Percentiles rank a stretch among this genome's conserved stretches.
Conservation (phyloP, 768 basidiomycete species). For the Boletus subparvulus region DNA sequence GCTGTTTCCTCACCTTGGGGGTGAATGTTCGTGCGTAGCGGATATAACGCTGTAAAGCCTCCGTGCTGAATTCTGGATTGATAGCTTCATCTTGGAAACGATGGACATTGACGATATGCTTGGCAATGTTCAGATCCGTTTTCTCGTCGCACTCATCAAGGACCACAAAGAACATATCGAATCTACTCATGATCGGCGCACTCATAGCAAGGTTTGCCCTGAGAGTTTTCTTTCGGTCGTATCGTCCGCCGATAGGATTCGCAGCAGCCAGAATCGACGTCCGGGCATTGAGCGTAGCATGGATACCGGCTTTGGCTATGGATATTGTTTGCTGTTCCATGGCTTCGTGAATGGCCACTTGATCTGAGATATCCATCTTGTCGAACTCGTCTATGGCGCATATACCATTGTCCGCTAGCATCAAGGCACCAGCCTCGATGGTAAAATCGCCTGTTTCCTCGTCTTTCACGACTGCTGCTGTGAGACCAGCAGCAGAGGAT, state of each 20-base stretch:
- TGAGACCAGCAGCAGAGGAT: conserved; percentile 97
- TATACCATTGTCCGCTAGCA: conserved; percentile 99
- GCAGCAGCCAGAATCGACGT: conserved; percentile 98
- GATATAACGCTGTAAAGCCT: conserved; percentile 94
- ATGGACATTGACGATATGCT: conserved; percentile 97
- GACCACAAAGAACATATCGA: conserved; percentile 97
- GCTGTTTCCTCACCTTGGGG: conserved; percentile 66
- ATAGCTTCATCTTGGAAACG: conserved; percentile 94
- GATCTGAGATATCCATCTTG: conserved; percentile 99
- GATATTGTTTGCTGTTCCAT: conserved; percentile 99
- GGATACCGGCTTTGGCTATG: conserved; percentile 98
- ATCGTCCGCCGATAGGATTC: conserved; percentile 95
- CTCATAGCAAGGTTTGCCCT: conserved; percentile 96
- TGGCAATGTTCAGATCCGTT: conserved; percentile 90
- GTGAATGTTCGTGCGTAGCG: conserved; percentile 96
- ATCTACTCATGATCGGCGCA: conserved; percentile 98
- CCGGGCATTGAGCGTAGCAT: conserved; percentile 95
- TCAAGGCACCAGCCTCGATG: conserved; percentile 97
- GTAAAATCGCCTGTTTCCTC: conserved; percentile 99
- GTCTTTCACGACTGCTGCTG: conserved; percentile 96
- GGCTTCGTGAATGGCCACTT: conserved; percentile 99
- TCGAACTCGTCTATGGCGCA: conserved; percentile 99
- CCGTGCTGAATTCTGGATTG: conserved; percentile 95
- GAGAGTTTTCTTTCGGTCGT: conserved; percentile 91
- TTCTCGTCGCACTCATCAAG: conserved; percentile 95